phyloP scores from a whole-genome alignment of 2,329 filamentous ascomycete genomes.

The Cyanodermella asteris region DNA sequence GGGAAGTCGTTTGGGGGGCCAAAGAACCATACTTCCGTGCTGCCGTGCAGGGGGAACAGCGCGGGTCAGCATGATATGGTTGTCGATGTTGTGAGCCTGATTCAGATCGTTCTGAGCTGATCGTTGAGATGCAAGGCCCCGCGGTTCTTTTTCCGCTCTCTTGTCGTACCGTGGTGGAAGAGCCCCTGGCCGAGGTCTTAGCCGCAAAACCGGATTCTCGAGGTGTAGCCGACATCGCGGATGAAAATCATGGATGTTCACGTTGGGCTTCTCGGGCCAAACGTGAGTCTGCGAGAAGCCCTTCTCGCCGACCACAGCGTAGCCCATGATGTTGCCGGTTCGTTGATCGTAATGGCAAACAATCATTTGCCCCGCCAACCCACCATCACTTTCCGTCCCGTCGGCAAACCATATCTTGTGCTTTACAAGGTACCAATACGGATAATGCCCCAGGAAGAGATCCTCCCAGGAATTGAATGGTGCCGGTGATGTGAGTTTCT shows the following conservation, averaged over 20 bases:
- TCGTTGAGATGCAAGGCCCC: no score
- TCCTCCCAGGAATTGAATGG: constrained; percentile 44
- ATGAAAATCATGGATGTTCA: constrained; percentile 51
- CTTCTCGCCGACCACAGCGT: constrained; percentile 48
- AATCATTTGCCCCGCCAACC: constrained; percentile 38
- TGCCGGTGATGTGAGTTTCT: constrained; percentile 30
- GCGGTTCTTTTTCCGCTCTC: constrained; percentile 10
- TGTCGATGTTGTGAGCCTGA: no score
- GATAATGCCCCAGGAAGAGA: constrained; percentile 53
- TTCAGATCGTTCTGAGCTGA: no score
- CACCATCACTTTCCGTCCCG: constrained; percentile 35
- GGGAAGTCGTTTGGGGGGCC: constrained; percentile 46
- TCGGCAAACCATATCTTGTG: constrained; percentile 77
- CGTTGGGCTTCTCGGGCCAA: constrained; percentile 43
- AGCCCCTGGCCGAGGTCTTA: constrained; percentile 23
- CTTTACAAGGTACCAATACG: constrained; percentile 63
- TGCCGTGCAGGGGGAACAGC: constrained; percentile 11
- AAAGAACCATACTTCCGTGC: constrained; percentile 29
- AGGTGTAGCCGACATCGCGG: constrained; percentile 50
- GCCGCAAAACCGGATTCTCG: constrained; percentile 50
- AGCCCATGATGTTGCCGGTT: constrained; percentile 58
- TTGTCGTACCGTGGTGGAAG: constrained; percentile 5
- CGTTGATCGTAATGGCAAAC: constrained; percentile 54
- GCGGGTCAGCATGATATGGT: no score
- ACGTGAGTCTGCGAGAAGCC: constrained; percentile 24